Evolutionary conservation across 768 basidiomycete genomes (phyloP).

Genomic region (Tulasnella sp.): DNA sequence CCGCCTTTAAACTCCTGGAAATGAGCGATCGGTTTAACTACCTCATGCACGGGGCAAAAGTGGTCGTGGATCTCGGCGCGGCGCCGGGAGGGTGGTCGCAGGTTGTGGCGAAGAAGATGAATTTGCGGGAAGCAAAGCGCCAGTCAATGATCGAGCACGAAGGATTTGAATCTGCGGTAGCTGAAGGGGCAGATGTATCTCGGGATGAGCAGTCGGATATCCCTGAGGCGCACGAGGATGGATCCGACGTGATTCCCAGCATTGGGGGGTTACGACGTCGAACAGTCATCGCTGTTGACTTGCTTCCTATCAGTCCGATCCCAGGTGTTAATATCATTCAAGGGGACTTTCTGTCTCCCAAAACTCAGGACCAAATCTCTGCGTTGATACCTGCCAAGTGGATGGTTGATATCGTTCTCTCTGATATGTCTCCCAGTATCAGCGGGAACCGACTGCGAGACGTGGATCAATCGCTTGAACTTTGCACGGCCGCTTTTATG

Average conservation of each 20-base stretch:
- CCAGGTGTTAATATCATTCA: conserved; percentile 59
- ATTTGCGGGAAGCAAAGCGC: conserved; percentile 19
- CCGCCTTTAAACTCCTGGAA: conserved; percentile 86
- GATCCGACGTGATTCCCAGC: neutral
- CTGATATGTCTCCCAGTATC: conserved; percentile 83
- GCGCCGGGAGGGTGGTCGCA: conserved; percentile 95
- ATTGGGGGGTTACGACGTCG: conserved; percentile 21
- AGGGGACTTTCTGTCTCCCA: conserved; percentile 61
- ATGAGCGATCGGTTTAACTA: conserved; percentile 47
- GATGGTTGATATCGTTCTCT: conserved; percentile 59
- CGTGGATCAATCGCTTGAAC: conserved; percentile 53
- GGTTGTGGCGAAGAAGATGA: conserved; percentile 56
- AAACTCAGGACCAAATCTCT: conserved; percentile 38
- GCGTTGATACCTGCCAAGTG: conserved; percentile 25
- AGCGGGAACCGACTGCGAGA: conserved; percentile 61
- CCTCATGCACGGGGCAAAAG: conserved; percentile 36
- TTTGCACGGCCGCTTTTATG: conserved; percentile 60
- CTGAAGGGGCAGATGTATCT: neutral
- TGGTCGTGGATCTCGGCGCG: conserved; percentile 79
- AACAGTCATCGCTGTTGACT: conserved; percentile 58
- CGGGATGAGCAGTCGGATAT: neutral
- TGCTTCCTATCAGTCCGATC: conserved; percentile 62
- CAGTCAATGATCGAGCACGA: neutral
- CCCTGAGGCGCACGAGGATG: neutral
- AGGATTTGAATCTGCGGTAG: neutral